Conservation (phyloP, 1,284 basidiomycete genomes). For the Agroathelia rolfsii region DNA sequence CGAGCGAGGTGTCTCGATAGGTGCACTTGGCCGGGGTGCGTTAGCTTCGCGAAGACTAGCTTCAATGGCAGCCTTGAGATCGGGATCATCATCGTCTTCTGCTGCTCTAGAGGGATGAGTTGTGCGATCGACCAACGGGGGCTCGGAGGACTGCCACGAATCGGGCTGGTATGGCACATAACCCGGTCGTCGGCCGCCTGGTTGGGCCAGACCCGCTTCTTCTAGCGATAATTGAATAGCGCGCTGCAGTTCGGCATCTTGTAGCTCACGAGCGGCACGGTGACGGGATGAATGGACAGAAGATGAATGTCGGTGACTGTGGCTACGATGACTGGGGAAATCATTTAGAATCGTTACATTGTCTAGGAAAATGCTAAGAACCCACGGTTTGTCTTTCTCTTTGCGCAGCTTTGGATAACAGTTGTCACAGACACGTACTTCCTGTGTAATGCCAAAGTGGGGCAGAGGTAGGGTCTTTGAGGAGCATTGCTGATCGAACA, state of each 20-base stretch:
- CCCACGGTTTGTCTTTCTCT: constrained; percentile 44
- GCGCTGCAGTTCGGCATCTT: constrained; percentile 85
- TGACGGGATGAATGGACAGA: constrained; percentile 40
- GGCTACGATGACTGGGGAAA: constrained; percentile 9
- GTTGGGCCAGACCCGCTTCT: constrained; percentile 52
- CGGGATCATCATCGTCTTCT: constrained; percentile 87
- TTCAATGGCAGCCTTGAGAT: constrained; percentile 90
- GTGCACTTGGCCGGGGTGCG: constrained; percentile 72
- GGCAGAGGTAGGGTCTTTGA: constrained; percentile 80
- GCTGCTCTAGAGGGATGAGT: constrained; percentile 31
- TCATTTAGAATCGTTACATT: too few relatives aligned
- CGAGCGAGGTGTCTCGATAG: constrained; percentile 43
- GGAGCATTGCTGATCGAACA: constrained; percentile 93
- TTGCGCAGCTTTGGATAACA: constrained; percentile 72
- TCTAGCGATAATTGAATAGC: constrained; percentile 89
- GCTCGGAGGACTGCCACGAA: constrained; percentile 58
- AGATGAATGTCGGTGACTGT: constrained; percentile 39
- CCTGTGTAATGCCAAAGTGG: constrained; percentile 89
- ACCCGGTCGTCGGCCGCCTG: constrained; percentile 43
- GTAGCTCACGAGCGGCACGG: constrained; percentile 50
- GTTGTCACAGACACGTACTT: constrained; percentile 90
- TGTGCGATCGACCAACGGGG: constrained; percentile 54
- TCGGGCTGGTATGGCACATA: constrained; percentile 58
- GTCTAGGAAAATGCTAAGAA: constrained; percentile 7
- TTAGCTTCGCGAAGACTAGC: constrained; percentile 85